phyloP scores from a whole-genome alignment of 192 early-diverging fungal genomes.

The Endogone sp. region DNA sequence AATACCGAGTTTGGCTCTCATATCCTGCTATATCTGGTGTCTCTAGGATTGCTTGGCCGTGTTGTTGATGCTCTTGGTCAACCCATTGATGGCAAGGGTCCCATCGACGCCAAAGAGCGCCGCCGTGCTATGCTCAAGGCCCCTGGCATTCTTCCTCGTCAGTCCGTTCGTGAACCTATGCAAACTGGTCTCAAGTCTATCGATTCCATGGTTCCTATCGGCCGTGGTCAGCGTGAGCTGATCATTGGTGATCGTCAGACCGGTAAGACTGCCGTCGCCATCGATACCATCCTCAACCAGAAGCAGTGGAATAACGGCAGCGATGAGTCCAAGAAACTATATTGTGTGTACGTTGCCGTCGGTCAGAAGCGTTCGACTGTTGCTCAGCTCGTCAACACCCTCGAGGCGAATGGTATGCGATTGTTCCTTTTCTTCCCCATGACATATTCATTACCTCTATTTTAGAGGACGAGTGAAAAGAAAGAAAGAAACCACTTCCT shows the following conservation, averaged over 20 bases:
- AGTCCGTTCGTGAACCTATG: slow-evolving; percentile 99
- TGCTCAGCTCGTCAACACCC: slow-evolving; percentile 97
- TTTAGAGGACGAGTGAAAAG: not conserved
- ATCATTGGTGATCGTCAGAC: slow-evolving; percentile 99
- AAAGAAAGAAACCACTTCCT: no score
- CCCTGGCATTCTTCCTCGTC: slow-evolving; percentile 98
- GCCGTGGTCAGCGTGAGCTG: slow-evolving; percentile 99
- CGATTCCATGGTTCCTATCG: slow-evolving; percentile 99
- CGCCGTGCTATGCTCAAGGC: slow-evolving; percentile 99
- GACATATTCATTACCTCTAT: slow-evolving; percentile 21
- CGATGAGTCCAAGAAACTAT: slow-evolving; percentile 98
- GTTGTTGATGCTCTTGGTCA: slow-evolving; percentile 99
- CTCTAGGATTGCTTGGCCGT: no score
- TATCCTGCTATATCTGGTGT: no score
- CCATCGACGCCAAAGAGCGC: slow-evolving; percentile 79
- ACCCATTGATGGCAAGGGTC: slow-evolving; percentile 99
- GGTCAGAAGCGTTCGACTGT: slow-evolving; percentile 99
- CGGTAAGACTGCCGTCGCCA: slow-evolving; percentile 98
- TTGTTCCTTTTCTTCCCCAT: no score
- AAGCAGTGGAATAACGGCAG: slow-evolving; percentile 96
- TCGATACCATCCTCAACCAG: slow-evolving; percentile 99
- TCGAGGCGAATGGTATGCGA: slow-evolving; percentile 97
- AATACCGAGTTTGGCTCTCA: no score
- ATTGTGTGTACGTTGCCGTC: slow-evolving; percentile 99
- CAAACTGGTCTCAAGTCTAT: slow-evolving; percentile 99